Conservation (phyloP, 768 basidiomycete species). For the Suillus decipiens region DNA sequence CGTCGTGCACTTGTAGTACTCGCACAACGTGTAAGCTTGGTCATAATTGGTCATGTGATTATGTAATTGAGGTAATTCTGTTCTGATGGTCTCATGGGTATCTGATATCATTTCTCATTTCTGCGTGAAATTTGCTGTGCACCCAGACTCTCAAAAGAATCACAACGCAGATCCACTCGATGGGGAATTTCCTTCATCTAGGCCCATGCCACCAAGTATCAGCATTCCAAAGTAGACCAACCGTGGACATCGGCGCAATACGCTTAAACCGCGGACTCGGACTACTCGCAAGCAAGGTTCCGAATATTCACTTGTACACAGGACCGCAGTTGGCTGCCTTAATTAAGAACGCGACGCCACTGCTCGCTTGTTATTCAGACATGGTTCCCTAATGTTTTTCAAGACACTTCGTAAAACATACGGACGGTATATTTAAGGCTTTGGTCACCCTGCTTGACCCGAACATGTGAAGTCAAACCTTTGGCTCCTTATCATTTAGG, state of each 20-base stretch:
- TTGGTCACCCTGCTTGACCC: not conserved
- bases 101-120: not conserved
- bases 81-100: not conserved
- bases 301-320: not conserved
- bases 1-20: not conserved
- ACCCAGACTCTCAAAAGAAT: not conserved
- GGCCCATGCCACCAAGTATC: not conserved
- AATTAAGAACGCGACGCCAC: not conserved
- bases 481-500: not conserved
- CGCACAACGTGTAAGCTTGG: not conserved
- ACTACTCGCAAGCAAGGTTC: not conserved
- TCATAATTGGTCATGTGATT: not conserved
- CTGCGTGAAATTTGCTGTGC: not conserved
- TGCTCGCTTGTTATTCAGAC: not conserved
- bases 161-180: not conserved
- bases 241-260: not conserved
- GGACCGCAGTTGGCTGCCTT: not conserved
- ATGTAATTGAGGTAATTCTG: not conserved
- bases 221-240: slow-evolving; percentile 2
- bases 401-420: not conserved
- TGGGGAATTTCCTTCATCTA: not conserved
- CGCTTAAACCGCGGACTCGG: slow-evolving; percentile 1
- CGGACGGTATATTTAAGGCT: not conserved
- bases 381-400: not conserved
- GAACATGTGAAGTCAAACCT: not conserved